Evolutionary conservation across 139 green algal genomes (phyloP).

Genomic region (Coelastrella sp.): DNA sequence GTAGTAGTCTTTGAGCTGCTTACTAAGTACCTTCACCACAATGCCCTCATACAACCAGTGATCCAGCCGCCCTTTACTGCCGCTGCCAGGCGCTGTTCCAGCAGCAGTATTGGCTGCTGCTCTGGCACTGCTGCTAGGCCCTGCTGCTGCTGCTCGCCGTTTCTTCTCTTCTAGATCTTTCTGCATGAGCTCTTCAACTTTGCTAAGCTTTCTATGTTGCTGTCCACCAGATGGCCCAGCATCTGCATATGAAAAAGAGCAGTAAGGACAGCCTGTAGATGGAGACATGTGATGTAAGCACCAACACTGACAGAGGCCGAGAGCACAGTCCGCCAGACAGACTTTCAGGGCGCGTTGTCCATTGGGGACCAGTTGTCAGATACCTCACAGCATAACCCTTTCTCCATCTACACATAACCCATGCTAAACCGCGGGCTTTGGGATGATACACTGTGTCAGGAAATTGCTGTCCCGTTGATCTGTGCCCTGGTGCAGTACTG

Average conservation of each 20-base stretch:
- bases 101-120: not conserved
- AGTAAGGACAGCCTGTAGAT: too few relatives aligned
- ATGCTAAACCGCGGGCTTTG: too few relatives aligned
- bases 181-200: conserved; percentile 88
- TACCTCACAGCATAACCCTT: too few relatives aligned
- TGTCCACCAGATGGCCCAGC: not conserved
- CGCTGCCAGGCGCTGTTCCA: not conserved
- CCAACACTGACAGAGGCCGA: too few relatives aligned
- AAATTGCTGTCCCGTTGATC: too few relatives aligned
- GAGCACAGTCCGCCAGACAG: too few relatives aligned
- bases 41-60: conserved; percentile 88
- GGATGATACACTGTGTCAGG: too few relatives aligned
- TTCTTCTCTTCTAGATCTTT: conserved; percentile 56
- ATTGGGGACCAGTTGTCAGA: too few relatives aligned
- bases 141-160: conserved; percentile 41
- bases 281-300: not conserved
- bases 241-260: not conserved
- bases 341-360: too few relatives aligned
- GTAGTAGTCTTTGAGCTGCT: conserved; percentile 91
- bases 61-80: conserved; percentile 25
- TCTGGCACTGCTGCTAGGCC: not conserved
- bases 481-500: too few relatives aligned
- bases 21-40: conserved; percentile 92
- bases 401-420: too few relatives aligned
- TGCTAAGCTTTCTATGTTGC: conserved; percentile 61